Evolutionary conservation across 2,329 filamentous ascomycete species (phyloP), one percentile per base, ranked within the genome.

Genomic region (Colletotrichum orbiculare): DNA sequence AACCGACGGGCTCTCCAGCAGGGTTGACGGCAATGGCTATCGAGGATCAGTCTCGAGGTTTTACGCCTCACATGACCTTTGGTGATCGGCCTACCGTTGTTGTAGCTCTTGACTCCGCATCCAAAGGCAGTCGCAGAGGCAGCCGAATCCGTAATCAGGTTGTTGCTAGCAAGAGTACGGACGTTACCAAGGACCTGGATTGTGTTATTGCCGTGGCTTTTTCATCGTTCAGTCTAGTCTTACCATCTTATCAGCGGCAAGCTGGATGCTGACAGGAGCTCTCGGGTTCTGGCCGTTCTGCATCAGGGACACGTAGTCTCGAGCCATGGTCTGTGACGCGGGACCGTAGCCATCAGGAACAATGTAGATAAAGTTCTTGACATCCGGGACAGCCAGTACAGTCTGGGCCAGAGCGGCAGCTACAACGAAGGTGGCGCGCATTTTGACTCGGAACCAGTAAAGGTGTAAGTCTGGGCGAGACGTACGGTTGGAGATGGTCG

Each of bases 101-200:
- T 80, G 66, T 75, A 76, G 4, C 77, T 74, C 68, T 80, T 80
- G 64, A 76, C 71, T 12, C 78, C 78, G 35, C 75, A 77, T 4
- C 72, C 76, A 61, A 79, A 78, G 6, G 78, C 77, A 33, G 78
- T 80, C 3, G 73, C 78, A 47, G 77, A 73, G 15, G 77, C 76
- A 7, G 76, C 76, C n/a, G 78, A 80, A 57, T 80, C 78, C 7
- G 78, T 79, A 42, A 80, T 74, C 9, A 79, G 67, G 37, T 76
- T 76, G 68, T 79, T 65, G 61, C 69, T 73, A 17, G 73, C 59
- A 6, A 64, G 68, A 25, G 73, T 74, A 11, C 73, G 71, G 33
- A 74, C 69, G 39, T 71, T 73, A 41, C 75, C 75, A 33, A 76
- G 71, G 49, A 71, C 67, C 71, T 74, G 54, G 35, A 56, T 15